Evolutionary conservation across 495 filamentous ascomycete species (phyloP), one percentile per base, ranked within the genome.

Genomic region (Penicillium subrubescens): DNA sequence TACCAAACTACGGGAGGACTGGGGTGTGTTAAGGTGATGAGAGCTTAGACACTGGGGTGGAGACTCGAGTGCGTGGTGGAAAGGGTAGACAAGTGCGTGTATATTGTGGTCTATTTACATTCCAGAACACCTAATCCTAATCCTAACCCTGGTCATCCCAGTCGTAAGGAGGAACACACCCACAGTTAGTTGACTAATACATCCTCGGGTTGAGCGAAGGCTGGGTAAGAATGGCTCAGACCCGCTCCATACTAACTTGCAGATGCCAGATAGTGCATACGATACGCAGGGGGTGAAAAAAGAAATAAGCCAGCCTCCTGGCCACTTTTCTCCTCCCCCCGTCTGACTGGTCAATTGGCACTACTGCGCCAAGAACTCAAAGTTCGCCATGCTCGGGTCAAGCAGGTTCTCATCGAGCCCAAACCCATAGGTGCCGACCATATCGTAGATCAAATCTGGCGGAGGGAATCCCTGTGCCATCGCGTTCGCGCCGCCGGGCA

Each of bases 341-440:
- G 21, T 34, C 25, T 34, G 25, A 25, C 59, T 52, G 31, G 31
- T 2, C 51, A 51, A 5, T 25, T 50, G 67, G 23, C 51, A 6
- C 31, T 60, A 79, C 34, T 79, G 77, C 46, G 77, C 73, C 61
- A 81, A 65, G 63, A 77, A 82, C 21, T 82, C 80, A 64, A 82
- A 80, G 63, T 77, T 79, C 10, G 80, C 77, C 77, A 82, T 78
- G 50, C 77, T 81, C 23, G 80, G 80, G 67, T 82, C 80, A 39
- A 82, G 67, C 60, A 82, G 62, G 58, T 81, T 80, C 66, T 81
- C 80, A 53, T 82, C 80, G 37, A 82, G 66, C 15, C 80, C 80
- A 60, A 82, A 82, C 27, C 80, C 80, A 63, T 82, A 82, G 14
- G 80, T 81, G 29, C 80, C 80, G 29, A 82, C 80, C 80, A 82